These are phyloP conservation scores for Colletotrichum gigasporum DNA, from an alignment of 2,329 filamentous ascomycete genomes.

Conservation along the genomic window DNA sequence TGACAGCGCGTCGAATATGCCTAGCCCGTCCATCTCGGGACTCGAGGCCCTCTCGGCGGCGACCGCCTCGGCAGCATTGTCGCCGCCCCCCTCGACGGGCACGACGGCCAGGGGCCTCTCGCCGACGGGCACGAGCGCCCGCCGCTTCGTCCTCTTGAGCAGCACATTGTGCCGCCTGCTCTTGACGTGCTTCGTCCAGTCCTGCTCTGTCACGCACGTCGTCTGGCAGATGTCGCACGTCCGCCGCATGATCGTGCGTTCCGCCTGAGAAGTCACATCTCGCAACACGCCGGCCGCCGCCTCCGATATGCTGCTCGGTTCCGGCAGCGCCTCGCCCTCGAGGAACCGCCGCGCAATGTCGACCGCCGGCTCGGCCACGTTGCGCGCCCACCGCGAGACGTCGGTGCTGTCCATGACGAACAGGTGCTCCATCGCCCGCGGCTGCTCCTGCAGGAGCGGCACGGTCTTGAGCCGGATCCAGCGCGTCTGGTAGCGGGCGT, in stretches of 20 bases:
- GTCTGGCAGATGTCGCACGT: constrained; percentile 80
- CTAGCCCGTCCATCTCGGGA: constrained; percentile 9
- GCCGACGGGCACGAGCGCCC: constrained; percentile 45
- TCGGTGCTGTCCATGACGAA: constrained; percentile 87
- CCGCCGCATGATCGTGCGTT: constrained; percentile 64
- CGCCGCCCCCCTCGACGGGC: background rate
- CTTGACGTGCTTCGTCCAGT: constrained; percentile 51
- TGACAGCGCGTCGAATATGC: constrained; percentile 12
- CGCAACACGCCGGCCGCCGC: constrained; percentile 66
- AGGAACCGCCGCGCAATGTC: constrained; percentile 73
- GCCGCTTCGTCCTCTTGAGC: constrained; percentile 46
- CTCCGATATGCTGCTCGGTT: constrained; percentile 57
- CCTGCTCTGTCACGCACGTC: constrained; percentile 65
- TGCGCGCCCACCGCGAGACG: constrained; percentile 64
- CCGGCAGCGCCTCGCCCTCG: constrained; percentile 59
- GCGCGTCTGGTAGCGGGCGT: constrained; percentile 83
- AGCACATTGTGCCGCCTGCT: constrained; percentile 46
- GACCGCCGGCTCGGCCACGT: constrained; percentile 74
- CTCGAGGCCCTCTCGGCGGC: constrained; percentile 8
- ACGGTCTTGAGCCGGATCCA: constrained; percentile 91
- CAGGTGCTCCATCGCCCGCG: constrained; percentile 63
- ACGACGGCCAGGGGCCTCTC: constrained; percentile 23
- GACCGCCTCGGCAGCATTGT: background rate
- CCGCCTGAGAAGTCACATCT: constrained; percentile 52
- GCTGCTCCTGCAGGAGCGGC: constrained; percentile 68